Evolutionary conservation across 352 stramenopile genomes (phyloP), one percentile per base, ranked within the genome.

Genomic region (Globisporangium barbulae): DNA sequence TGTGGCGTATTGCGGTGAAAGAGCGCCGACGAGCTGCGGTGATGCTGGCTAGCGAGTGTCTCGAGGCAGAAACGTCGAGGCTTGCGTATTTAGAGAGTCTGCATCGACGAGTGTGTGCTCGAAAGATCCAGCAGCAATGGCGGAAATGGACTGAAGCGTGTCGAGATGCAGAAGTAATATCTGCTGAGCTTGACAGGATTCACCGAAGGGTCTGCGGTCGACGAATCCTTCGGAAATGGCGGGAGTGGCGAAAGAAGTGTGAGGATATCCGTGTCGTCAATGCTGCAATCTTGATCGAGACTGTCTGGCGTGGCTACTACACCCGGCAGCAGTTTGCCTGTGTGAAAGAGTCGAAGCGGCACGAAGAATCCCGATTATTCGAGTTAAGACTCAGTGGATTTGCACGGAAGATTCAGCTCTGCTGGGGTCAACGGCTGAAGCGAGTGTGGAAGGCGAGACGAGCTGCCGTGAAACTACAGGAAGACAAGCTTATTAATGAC

Each of bases 401-500:
- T 28, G 63, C 62, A 7, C 33, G 57, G 12, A 59, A 45, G 19
- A 72, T 72, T 22, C 66, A 72, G 28, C 55, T 44, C 0, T 78
- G 67, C 28, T 82, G 73, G 67, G 65, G 73, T 17, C 60, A 53
- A 47, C 81, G 76, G 74, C 59, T 73, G 9, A 39, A 30, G 1
- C 60, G 65, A 12, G 33, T 81, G 28, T 58, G 58, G n/a, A 64
- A 64, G 31, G 37, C 49, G 8, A 82, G 70, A 22, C 65, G 74
- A n/a, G 63, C 65, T 37, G 48, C 39, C 50, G 71, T 82, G 12
- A 76, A 79, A 50, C 60, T 52, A 2, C 60, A 65, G 10, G 76
- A 85, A 47, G 58, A 70, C 33, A 61, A 71, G 17, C 53, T 85
- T 31, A 72, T 85, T 12, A 37, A n/a, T 44, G 71, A 60, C 15